Base-by-base conservation (phyloP, 164 flowering plant genomes). In the Sextonia rubra region DNA sequence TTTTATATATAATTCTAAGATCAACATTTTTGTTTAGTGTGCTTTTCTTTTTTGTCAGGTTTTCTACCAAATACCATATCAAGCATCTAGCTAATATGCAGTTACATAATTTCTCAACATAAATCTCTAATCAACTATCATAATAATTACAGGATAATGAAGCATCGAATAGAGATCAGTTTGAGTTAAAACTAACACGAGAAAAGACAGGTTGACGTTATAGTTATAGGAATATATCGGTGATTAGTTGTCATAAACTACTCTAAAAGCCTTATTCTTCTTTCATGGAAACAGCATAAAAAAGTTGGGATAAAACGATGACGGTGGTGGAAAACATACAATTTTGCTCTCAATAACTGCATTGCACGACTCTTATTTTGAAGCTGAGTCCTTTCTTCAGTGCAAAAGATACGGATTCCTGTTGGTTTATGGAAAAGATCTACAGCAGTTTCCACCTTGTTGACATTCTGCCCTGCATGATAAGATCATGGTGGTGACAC, bases 381-480 rank as follows among this genome's bases (percentile, higher is more conserved):
- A 76, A 91, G 88, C 75, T 95, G 98, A 73, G 90, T 86, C 80
- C 99, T 93, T 83, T 95, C 97, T 83, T 95, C 98, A 14, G 98
- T 90, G 76, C 99, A 95, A 81, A 95, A 95, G 58, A 95, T 95
- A 74, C 98, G 95, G 64, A 95, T 93, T 82, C 99, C 98, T 2
- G 97, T 90, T 60, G 99, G 99, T 81, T 93, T 93, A 73, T 93
- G 99, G 77, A 89, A 69, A 79, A 95, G 97, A 84, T 95, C 99
- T 60, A 89, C 82, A 69, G 99, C 99, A 61, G 98, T 95, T 80
- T 95, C 99, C 81, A 95, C 99, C 92, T 95, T 95, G 90, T 93
- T 95, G 63, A 95, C 99, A 82, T 95, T 95, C 81, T 95, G 99
- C 61, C 99, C 99, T 95, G 94, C 83, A 87, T 52, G 25, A 74